Conservation (phyloP, 257 asterid genomes). For the Solanum pimpinellifolium region DNA sequence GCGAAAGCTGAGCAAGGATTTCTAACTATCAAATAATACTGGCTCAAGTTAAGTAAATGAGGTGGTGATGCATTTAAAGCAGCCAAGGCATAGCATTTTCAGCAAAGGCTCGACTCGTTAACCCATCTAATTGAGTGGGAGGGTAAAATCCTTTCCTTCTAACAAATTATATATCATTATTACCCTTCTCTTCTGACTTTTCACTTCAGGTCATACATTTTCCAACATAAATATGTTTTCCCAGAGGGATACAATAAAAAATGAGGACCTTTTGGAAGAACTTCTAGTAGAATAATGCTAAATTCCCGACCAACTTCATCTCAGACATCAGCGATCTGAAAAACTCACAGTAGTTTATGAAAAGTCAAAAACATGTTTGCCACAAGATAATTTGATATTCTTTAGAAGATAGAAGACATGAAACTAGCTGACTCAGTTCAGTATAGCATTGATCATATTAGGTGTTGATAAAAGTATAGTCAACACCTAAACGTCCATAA, state of each 20-base stretch:
- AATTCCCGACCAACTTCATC: neutral
- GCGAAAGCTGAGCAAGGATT: neutral
- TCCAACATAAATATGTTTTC: neutral
- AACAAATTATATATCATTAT: neutral
- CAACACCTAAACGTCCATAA: conserved; percentile 3
- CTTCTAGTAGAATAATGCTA: neutral
- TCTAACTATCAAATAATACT: neutral
- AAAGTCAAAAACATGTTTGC: neutral
- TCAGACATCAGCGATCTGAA: neutral
- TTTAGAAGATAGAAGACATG: neutral
- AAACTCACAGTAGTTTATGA: neutral
- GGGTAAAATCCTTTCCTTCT: neutral
- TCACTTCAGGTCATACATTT: neutral
- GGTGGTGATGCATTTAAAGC: neutral
- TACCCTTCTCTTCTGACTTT: neutral
- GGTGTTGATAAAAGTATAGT: neutral
- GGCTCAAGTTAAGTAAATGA: neutral
- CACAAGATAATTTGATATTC: neutral
- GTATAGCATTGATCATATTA: neutral
- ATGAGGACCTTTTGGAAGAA: neutral
- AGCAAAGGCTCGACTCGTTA: neutral
- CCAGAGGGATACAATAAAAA: neutral
- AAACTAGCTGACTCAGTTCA: neutral
- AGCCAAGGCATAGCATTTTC: neutral
- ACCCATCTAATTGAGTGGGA: neutral